Evolutionary conservation across 345 rosid genomes (phyloP), one percentile per base, ranked within the genome.

Genomic region (Rhodamnia rubescens): DNA sequence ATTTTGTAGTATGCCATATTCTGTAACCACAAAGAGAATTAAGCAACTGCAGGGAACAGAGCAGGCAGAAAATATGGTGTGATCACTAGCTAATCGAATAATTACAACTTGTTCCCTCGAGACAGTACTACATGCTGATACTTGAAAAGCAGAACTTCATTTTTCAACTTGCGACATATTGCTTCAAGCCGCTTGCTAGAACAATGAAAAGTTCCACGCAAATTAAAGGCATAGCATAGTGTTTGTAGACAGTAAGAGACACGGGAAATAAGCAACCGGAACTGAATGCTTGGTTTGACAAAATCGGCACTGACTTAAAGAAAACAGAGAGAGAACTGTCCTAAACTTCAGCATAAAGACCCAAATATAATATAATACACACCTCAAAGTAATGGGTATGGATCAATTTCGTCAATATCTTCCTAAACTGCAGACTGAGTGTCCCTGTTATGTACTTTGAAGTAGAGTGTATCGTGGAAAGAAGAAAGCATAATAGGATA

Each of bases 1-100:
- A 98, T 90, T 87, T 98, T 98, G 93, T 98, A 98, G 91, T 98
- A 98, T 7, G 95, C 97, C 99, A 98, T 96, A 89, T 95, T 98
- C 99, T 98, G 98, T 80, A 89, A 89, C 85, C 52, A 83, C 82
- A 86, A 32, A 83, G 86, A 84, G 83, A 82, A 54, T 55, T 54
- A 84, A 80, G 40, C 21, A 54, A 54, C 47, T 54, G 50, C 40
- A 75, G 59, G 52, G n/a, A 27, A 50, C 56, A 52, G n/a, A n/a
- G 58, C 61, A 24, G 36, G 69, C 47, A 82, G 59, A 53, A 64
- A 1, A 53, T 51, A 82, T 82, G 44, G 55, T 53, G 24, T 51
- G 55, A 82, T 36, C 54, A 47, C 56, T 32, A 53, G 24, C 84
- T 29, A 82, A 82, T 29, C 0, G 26, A 36, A 69, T 36, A 69